Conservation (phyloP, 2,329 filamentous ascomycete genomes). For the Emmonsiellopsis sp. region DNA sequence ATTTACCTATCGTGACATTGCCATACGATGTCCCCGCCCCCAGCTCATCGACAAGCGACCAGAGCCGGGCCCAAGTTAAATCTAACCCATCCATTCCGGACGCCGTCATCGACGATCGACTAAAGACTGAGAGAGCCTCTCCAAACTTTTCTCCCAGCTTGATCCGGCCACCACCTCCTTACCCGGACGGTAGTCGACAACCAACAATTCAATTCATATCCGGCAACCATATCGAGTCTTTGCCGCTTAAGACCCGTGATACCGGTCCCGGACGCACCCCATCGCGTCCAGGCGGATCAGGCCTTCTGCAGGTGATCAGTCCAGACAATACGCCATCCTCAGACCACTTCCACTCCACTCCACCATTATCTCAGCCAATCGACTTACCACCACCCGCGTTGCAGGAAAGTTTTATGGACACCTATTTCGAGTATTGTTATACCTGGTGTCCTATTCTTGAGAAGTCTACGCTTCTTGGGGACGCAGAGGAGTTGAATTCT, state of each 20-base stretch:
- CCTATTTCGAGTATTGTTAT: slow-evolving; percentile 36
- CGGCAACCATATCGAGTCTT: neutral
- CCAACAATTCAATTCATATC: neutral
- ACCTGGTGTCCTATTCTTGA: slow-evolving; percentile 37
- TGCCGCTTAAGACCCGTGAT: neutral
- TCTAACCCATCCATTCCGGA: neutral
- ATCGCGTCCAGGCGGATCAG: neutral
- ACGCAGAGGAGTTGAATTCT: slow-evolving; percentile 16
- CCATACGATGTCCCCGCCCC: slow-evolving; percentile 1
- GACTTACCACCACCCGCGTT: slow-evolving; percentile 16
- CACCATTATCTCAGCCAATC: neutral
- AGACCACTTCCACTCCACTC: slow-evolving; percentile 7
- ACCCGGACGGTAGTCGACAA: slow-evolving; percentile 1
- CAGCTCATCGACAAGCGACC: neutral
- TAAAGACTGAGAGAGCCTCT: neutral
- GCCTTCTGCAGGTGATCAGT: neutral
- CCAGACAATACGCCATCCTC: neutral
- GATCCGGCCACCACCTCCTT: neutral
- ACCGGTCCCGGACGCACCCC: neutral
- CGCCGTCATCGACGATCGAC: neutral
- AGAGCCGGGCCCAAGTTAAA: neutral
- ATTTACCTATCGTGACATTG: neutral
- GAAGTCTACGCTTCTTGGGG: slow-evolving; percentile 20
- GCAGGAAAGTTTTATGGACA: slow-evolving; percentile 34
- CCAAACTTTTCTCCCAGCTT: neutral